A percentile compares a stretch with the other conserved stretches of the same genome.
Evolutionary conservation across 345 rosid genomes (phyloP).

Genomic region (Salix suchowensis): DNA sequence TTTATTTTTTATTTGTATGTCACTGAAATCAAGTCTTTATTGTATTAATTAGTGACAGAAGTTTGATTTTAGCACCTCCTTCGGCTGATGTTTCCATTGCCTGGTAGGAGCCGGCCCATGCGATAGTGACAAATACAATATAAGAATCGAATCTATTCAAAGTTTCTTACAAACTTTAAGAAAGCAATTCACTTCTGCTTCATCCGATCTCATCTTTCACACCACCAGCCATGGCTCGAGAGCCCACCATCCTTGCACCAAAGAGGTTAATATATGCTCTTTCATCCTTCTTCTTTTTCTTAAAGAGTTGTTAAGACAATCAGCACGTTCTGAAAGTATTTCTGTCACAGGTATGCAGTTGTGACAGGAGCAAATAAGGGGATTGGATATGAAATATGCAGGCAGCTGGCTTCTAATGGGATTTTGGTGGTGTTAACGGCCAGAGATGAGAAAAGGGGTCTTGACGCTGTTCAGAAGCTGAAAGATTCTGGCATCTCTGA

Average conservation of each 20-base stretch:
- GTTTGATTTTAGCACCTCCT: no score
- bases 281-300: background rate
- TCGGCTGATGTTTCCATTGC: no score
- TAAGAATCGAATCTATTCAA: background rate
- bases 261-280: slow-evolving; percentile 6
- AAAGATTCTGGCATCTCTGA: slow-evolving; percentile 9
- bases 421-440: slow-evolving; percentile 12
- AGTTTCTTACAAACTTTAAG: background rate
- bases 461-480: slow-evolving; percentile 17
- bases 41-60: no score
- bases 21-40: no score
- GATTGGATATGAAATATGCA: slow-evolving; percentile 31
- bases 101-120: background rate
- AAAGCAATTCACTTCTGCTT: background rate
- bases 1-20: no score
- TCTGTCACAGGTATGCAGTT: slow-evolving; percentile 28
- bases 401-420: slow-evolving; percentile 11
- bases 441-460: slow-evolving; percentile 10
- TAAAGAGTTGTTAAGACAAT: background rate
- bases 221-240: slow-evolving; percentile 11
- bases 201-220: background rate
- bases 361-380: slow-evolving; percentile 41
- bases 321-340: background rate
- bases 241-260: background rate
- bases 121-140: background rate